A percentile compares a stretch with the other conserved stretches of the same genome.
Conservation (phyloP, 2,329 filamentous ascomycete species). For the Bipolaris sorokiniana region DNA sequence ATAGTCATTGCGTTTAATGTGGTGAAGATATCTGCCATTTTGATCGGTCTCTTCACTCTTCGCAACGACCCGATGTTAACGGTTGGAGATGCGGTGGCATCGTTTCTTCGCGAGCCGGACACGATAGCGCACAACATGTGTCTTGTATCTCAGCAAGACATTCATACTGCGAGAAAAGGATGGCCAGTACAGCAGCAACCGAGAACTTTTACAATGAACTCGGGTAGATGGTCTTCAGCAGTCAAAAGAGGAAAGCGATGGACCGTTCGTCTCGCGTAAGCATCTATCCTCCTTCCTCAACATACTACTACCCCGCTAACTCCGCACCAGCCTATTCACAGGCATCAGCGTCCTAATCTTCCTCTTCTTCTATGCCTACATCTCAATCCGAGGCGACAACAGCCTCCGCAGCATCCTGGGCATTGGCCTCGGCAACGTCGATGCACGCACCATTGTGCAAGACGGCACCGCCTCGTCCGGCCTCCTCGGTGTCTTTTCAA, state of each 20-base stretch:
- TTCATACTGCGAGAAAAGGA: neutral
- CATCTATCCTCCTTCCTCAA: neutral
- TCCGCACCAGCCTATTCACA: neutral
- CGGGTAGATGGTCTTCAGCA: neutral
- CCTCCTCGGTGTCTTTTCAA: neutral
- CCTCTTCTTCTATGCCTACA: neutral
- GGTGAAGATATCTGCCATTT: constrained; percentile 29
- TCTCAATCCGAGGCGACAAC: neutral
- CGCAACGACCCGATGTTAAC: constrained; percentile 29
- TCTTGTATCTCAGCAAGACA: constrained; percentile 13
- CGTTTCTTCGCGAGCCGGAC: constrained; percentile 24
- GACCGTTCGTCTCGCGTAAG: neutral
- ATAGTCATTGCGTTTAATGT: constrained; percentile 26
- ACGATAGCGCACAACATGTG: constrained; percentile 21
- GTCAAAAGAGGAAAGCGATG: neutral
- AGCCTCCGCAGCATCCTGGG: neutral
- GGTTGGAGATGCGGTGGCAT: constrained; percentile 32
- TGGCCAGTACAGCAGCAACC: neutral
- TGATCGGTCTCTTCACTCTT: constrained; percentile 18
- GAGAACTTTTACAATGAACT: neutral
- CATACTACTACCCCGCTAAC: neutral
- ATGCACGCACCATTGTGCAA: constrained; percentile 12
- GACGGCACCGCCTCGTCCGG: neutral
- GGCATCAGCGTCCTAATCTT: constrained; percentile 3
- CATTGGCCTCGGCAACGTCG: constrained; percentile 22